Evolutionary conservation across 164 flowering plant species (phyloP), one percentile per base, ranked within the genome.

Genomic region (Nelumbo lutea): DNA sequence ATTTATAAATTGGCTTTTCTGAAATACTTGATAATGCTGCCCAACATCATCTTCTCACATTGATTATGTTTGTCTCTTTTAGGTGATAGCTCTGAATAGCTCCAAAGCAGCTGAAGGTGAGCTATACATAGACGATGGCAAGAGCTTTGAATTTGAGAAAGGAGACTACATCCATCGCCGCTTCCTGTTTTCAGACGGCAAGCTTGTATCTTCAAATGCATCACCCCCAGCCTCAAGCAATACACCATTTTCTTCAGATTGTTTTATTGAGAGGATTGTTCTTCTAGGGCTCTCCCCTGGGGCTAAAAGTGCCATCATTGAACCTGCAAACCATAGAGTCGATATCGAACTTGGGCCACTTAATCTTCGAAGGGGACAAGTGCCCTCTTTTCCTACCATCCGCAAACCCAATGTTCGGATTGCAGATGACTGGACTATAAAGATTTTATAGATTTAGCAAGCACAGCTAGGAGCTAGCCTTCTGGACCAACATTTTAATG

Each of bases 71-170:
- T 67, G 0, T 57, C n/a, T 41, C 71, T 41, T 73, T 51, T 60
- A 96, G 98, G 98, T 96, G 70, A 84, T 96, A 27, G 98, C 97
- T 15, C 84, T 93, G 14, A 88, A 96, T 72, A 79, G 90, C 74
- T 86, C 98, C 63, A 73, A 68, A 70, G 85, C 70, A 46, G 99
- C 99, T 15, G 99, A 90, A 83, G 99, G 99, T 50, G 93, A 90
- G 68, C 90, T 96, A 47, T 96, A 96, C 55, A 48, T 93, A 13
- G 98, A 93, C 70, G 99, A 96, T 70, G 98, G 99, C 62, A 90
- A 86, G 82, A 91, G 93, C 85, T 91, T 83, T 74, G 91, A 87
- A 14, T 96, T 91, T 67, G 71, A 76, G 72, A 69, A 81, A 64
- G 99, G 98, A 13, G 93, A 91, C 39, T 91, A 77, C 79, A 87